These are phyloP conservation scores for Nicotiana undulata DNA, from an alignment of 257 asterid genomes.

Conservation along the genomic window DNA sequence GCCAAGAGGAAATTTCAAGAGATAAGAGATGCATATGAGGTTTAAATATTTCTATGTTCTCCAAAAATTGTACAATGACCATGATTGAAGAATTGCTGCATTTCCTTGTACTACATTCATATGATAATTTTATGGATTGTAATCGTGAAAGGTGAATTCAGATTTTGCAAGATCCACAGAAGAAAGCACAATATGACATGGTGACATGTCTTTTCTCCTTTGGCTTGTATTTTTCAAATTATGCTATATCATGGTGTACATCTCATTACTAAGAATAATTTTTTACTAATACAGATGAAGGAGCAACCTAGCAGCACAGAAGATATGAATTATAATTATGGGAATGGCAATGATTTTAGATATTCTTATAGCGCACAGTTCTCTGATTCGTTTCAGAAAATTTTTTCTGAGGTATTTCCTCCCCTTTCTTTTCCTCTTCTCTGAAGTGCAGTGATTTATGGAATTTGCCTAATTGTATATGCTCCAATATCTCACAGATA, in stretches of 20 bases:
- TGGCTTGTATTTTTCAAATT: not conserved
- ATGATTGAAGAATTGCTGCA: slow-evolving; percentile 12
- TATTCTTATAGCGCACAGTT: slow-evolving; percentile 39
- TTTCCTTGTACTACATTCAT: slow-evolving; percentile 10
- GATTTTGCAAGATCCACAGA: slow-evolving; percentile 76
- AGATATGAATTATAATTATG: slow-evolving; percentile 10
- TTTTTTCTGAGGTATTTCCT: slow-evolving; percentile 73
- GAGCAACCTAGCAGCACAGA: slow-evolving; percentile 23
- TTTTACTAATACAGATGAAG: slow-evolving; percentile 42
- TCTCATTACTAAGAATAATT: not conserved
- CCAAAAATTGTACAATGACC: slow-evolving; percentile 5
- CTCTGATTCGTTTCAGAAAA: slow-evolving; percentile 77
- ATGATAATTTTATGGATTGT: slow-evolving; percentile 15
- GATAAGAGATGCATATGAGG: slow-evolving; percentile 98
- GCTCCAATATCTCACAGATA: slow-evolving; percentile 40
- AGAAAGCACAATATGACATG: slow-evolving; percentile 68
- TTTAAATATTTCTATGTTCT: slow-evolving; percentile 25
- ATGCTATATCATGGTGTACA: not conserved
- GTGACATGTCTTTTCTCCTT: slow-evolving; percentile 31
- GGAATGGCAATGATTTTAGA: slow-evolving; percentile 34
- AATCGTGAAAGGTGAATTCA: slow-evolving; percentile 51
- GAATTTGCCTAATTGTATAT: not conserved
- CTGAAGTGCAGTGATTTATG: slow-evolving; percentile 4
- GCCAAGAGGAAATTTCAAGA: slow-evolving; percentile 90
- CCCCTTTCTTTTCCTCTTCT: not conserved